Evolutionary conservation across 2,329 filamentous ascomycete species (phyloP), one percentile per base, ranked within the genome.

Genomic region (Talaromyces pinophilus): DNA sequence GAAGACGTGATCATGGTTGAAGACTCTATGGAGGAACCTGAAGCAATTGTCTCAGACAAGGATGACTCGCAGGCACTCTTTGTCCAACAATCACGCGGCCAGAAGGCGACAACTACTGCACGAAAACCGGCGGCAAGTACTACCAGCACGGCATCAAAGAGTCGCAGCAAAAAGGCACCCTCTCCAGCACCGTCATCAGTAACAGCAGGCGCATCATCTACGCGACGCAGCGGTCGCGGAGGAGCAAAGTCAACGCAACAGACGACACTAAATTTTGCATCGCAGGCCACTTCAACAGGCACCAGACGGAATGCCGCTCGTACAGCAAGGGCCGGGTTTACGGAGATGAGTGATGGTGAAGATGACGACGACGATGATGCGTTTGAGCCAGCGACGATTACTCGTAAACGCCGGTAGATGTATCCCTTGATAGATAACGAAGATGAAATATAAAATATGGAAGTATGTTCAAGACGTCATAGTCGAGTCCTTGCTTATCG

Each of bases 361-460:
- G 78, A 80, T 62, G 78, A 79, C 59, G 78, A 79, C 62, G 72
- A 73, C 7, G 79, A 80, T 19, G 81, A 82, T 73, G 81, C 79
- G 13, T 83, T 83, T 74, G 81, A 83, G 69, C 77, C 80, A n/a
- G 69, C 70, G 25, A 69, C 71, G 35, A 59, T 64, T 59, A 64
- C 63, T 42, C 62, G 66, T 4, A 65, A 28, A n/a, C 66, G 63
- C 15, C 66, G 66, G 28, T 65, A 66, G 59, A 8, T 22, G 28
- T 52, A 19, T 55, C 28, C 50, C 52, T 55, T 19, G 28, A n/a
- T 35, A 33, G 52, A 35, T 15, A 19, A 3, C 17, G 50, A 2
- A 35, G 4, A 33, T 25, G 25, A 25, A 33, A 7, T 19, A 19
- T 19, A 5, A 13, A 15, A 17, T 57, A 38, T 35, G n/a, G 4